phyloP scores from a whole-genome alignment of 176 grass and related monocot genomes.

The Hyparrhenia diplandra region DNA sequence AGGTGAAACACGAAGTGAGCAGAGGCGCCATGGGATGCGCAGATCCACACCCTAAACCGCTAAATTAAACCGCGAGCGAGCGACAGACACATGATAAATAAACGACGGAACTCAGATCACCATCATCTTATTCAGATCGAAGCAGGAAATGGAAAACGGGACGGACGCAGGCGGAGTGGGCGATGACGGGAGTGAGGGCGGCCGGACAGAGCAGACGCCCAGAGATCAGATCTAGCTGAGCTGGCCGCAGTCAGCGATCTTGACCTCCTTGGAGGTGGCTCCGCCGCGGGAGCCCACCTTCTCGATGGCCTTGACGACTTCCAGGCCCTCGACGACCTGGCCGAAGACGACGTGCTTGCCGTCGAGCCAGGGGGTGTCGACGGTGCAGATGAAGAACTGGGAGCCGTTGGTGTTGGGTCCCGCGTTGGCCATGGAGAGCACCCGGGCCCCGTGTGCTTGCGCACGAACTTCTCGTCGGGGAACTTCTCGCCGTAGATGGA shows the following conservation, averaged over 20 bases:
- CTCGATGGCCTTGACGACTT: constrained; percentile 14
- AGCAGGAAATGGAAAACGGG: neutral
- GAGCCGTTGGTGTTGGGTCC: constrained; percentile 9
- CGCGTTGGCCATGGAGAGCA: constrained; percentile 18
- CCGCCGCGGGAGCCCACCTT: neutral
- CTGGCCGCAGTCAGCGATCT: constrained; percentile 2
- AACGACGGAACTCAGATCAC: neutral
- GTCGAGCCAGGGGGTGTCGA: neutral
- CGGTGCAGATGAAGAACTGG: constrained; percentile 21
- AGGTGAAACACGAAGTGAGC: neutral
- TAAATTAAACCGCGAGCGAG: neutral
- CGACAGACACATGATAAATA: neutral
- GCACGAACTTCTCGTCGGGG: constrained; percentile 5
- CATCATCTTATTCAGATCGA: constrained; percentile 2
- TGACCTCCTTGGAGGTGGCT: neutral
- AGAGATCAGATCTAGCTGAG: neutral
- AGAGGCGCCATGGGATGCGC: neutral
- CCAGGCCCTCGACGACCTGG: constrained; percentile 13
- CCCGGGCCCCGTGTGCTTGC: neutral
- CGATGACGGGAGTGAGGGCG: constrained; percentile 2
- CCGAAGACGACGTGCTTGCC: constrained; percentile 20
- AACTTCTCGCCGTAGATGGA: constrained; percentile 20
- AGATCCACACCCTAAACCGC: neutral
- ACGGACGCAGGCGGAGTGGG: neutral
- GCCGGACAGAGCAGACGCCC: neutral